Conservation (phyloP, 305 asterid genomes). For the Rubia tinctorum region DNA sequence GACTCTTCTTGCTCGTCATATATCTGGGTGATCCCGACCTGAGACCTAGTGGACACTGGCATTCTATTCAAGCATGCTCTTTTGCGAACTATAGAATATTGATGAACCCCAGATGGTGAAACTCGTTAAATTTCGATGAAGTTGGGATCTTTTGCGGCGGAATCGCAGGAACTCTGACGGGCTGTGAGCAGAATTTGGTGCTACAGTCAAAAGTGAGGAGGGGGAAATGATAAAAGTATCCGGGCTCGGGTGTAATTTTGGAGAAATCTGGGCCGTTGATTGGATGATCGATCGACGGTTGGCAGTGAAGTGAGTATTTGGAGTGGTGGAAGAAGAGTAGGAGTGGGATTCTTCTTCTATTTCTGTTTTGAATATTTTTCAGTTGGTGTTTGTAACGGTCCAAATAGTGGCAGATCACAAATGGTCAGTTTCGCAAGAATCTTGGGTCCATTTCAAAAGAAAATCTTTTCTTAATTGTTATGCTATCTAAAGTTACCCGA, state of each 20-base stretch:
- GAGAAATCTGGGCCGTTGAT: conserved; percentile 29
- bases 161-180: conserved; percentile 22
- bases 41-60: conserved; percentile 61
- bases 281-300: conserved; percentile 19
- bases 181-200: conserved; percentile 1
- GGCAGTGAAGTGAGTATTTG: conserved; percentile 2
- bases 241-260: conserved; percentile 11
- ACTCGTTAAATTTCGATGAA: conserved; percentile 12
- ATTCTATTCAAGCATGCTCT: conserved; percentile 34
- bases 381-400: conserved; percentile 28
- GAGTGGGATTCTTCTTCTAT: background rate
- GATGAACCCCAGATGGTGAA: conserved; percentile 13
- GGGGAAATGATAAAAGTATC: background rate
- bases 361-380: conserved; percentile 22
- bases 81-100: conserved; percentile 13
- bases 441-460: conserved; percentile 5
- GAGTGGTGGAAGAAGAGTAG: conserved; percentile 15
- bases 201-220: conserved; percentile 10
- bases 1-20: conserved; percentile 26
- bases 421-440: conserved; percentile 23
- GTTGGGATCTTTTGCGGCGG: conserved; percentile 9
- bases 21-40: conserved; percentile 20
- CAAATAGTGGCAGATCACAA: conserved; percentile 13
- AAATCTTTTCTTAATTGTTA: no score
- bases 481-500: no score